Percentiles rank a stretch among this genome's conserved stretches.
These are phyloP conservation scores for Leccinum subrobustum DNA, from an alignment of 1,284 basidiomycete species.

Conservation along the genomic window DNA sequence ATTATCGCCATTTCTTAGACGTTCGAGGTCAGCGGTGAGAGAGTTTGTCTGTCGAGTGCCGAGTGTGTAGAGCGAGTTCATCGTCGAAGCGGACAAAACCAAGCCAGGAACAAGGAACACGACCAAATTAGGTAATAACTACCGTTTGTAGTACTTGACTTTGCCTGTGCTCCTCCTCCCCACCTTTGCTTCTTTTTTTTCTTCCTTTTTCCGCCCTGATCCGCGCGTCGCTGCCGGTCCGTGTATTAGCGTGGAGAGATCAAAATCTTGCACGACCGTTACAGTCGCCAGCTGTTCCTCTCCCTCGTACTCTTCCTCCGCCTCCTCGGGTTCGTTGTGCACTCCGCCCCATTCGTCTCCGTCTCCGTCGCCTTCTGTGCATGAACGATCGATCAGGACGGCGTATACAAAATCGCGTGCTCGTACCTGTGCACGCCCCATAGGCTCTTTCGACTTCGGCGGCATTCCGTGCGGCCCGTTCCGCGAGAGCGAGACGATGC, in stretches of 20 bases:
- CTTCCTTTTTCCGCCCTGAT: not conserved
- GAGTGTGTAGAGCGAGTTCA: conserved; percentile 94
- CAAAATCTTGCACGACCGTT: conserved; percentile 80
- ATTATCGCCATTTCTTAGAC: conserved; percentile 74
- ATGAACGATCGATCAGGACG: conserved; percentile 8
- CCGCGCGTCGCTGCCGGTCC: conserved; percentile 32
- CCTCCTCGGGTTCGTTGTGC: conserved; percentile 34
- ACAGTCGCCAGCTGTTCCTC: conserved; percentile 80
- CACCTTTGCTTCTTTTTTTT: conserved; percentile 1
- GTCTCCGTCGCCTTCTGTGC: conserved; percentile 42
- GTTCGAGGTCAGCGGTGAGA: conserved; percentile 83
- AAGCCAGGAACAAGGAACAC: conserved; percentile 12
- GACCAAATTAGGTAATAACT: conserved; percentile 39
- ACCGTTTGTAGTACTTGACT: conserved; percentile 36
- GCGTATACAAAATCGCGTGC: not conserved
- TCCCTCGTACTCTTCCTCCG: conserved; percentile 68
- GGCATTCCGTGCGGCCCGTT: conserved; percentile 69
- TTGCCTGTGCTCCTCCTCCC: conserved; percentile 19
- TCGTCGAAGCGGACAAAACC: conserved; percentile 32
- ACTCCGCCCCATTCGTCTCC: conserved; percentile 40
- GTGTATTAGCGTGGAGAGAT: conserved; percentile 58
- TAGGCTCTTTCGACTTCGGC: conserved; percentile 70
- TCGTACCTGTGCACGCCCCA: conserved; percentile 49
- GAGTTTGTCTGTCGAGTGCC: conserved; percentile 90
- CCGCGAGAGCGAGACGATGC: conserved; percentile 68